A percentile compares a stretch with the other conserved stretches of the same genome.
Evolutionary conservation across 768 basidiomycete species (phyloP).

Genomic region (Kockovaella imperatae): DNA sequence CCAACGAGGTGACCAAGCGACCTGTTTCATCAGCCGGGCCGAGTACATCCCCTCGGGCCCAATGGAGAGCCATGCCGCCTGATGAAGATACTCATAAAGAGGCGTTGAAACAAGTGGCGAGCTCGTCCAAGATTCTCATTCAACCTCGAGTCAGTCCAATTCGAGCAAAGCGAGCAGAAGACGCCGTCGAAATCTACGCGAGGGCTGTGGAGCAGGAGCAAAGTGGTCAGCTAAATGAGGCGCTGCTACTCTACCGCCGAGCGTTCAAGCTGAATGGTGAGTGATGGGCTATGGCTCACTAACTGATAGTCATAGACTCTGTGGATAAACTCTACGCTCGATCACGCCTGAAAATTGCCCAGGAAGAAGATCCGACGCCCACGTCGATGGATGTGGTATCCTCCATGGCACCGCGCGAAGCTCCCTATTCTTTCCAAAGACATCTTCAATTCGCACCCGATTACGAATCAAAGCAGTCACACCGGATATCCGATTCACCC

Average conservation of each 20-base stretch:
- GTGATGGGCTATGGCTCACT: background rate
- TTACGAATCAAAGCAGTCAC: conserved; percentile 17
- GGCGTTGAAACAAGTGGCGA: background rate
- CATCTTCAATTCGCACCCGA: conserved; percentile 37
- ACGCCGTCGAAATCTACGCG: conserved; percentile 54
- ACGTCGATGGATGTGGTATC: conserved; percentile 32
- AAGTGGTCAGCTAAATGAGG: conserved; percentile 64
- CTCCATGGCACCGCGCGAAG: conserved; percentile 16
- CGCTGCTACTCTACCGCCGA: conserved; percentile 65
- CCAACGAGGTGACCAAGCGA: background rate
- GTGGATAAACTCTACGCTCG: conserved; percentile 63
- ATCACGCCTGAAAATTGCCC: background rate
- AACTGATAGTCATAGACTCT: conserved; percentile 45
- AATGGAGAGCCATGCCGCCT: background rate
- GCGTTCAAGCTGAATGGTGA: conserved; percentile 64
- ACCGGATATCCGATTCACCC: background rate
- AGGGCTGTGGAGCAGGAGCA: conserved; percentile 68
- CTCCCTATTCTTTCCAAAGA: conserved; percentile 34
- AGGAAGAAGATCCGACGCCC: conserved; percentile 5
- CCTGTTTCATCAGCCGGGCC: background rate
- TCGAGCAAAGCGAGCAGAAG: conserved; percentile 5
- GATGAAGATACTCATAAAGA: background rate
- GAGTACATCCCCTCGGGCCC: background rate
- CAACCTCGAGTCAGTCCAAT: background rate
- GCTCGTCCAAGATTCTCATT: background rate